Base-by-base conservation (phyloP, 2,329 filamentous ascomycete genomes). In the Phoma herbarum region DNA sequence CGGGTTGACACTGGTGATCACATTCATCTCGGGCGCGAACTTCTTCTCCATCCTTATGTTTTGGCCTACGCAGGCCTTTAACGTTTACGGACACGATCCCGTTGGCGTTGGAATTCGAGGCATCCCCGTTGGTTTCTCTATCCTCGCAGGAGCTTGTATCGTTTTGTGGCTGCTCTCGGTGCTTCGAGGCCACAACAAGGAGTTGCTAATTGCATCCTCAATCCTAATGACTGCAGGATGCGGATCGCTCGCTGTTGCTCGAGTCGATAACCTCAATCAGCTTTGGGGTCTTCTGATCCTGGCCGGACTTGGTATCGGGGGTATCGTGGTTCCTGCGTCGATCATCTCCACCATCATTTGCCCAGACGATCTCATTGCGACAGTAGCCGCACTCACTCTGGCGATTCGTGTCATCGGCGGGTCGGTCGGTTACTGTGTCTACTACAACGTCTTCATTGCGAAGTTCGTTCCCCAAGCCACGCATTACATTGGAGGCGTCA, bases 321-420 rank as follows among this genome's bases (percentile, higher is more conserved):
- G 86, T 0, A 88, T 90, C 43, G 84, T 90, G 12, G 85, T 90
- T 7, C 88, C 88, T 1, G 85, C 86, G 2, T 87, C 85, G 1
- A 87, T 90, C 60, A 88, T 90, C n/a, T 67, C 86, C 4, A 88
- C 86, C 2, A 89, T 90, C 67, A 86, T 90, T 65, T 89, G 87
- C 63, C 87, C 88, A 0, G 86, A 88, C 69, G 87, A 90, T 58
- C 80, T 90, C 2, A 90, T 91, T 63, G 88, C 86, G 22, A 90
- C 88, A 1, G 83, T 90, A 46, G 84, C 88, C 0, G 87, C 88
- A 3, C 77, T 91, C 12, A 90, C 88, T 0, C 82, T 90, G 35
- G 84, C 87, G 10, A 86, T 90, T 63, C 87, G 88, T 43, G 86
- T 90, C 46, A 82, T 90, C 45, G 88, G 88, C 43, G 88, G 88